A percentile compares a stretch with the other conserved stretches of the same genome.
phyloP scores from a whole-genome alignment of 176 grass and related monocot genomes.

The Lolium perenne region DNA sequence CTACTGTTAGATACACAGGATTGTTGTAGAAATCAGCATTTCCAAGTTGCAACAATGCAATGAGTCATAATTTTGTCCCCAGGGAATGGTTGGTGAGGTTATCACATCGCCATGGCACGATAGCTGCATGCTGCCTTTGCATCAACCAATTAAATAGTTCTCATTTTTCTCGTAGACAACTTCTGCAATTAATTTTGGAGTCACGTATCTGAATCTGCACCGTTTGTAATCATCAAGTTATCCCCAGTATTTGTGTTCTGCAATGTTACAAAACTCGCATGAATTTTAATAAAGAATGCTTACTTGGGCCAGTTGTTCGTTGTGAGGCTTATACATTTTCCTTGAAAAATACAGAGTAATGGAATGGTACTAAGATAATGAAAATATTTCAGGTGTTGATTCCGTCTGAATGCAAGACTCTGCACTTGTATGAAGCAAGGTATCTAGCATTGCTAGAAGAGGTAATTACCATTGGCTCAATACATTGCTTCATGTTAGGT shows the following conservation, averaged over 20 bases:
- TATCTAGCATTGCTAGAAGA: slow-evolving; percentile 91
- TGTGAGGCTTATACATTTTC: neutral
- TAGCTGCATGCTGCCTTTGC: slow-evolving; percentile 11
- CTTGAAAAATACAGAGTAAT: neutral
- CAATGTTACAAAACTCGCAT: neutral
- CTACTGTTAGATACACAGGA: neutral
- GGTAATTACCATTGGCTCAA: slow-evolving; percentile 50
- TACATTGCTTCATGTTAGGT: slow-evolving; percentile 26
- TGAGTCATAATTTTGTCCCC: slow-evolving; percentile 3
- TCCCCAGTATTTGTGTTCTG: neutral
- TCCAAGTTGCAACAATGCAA: neutral
- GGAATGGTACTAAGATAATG: slow-evolving; percentile 29
- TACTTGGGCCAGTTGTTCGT: neutral
- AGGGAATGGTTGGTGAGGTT: neutral
- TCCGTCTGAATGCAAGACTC: slow-evolving; percentile 87
- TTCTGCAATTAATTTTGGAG: neutral
- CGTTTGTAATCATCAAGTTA: neutral
- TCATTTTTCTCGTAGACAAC: slow-evolving; percentile 17
- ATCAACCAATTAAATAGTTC: neutral
- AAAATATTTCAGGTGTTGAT: slow-evolving; percentile 76
- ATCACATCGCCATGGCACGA: neutral
- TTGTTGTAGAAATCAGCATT: neutral
- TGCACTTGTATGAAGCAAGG: slow-evolving; percentile 97
- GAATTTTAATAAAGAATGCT: slow-evolving; percentile 14
- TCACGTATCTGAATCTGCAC: neutral